Evolutionary conservation across 306 rosid genomes (phyloP), one percentile per base, ranked within the genome.

Genomic region (Comarum palustre): DNA sequence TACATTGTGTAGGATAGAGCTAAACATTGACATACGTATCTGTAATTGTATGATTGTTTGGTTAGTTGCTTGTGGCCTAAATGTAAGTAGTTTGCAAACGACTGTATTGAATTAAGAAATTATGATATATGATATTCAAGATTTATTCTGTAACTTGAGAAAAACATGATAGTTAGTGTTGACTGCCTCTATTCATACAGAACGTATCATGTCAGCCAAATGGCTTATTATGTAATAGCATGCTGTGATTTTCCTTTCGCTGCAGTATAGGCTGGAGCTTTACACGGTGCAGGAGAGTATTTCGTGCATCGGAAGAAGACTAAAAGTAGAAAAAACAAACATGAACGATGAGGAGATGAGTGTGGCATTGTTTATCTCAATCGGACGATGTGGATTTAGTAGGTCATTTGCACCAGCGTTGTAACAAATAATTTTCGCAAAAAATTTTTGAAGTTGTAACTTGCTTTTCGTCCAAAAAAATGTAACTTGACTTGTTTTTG

Each of bases 1-100:
- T 58, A 27, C 64, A 14, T 69, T 50, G 76, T 63, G 73, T 50
- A 66, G 67, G 48, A 47, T 24, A 14, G 11, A 71, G 31, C 25
- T 38, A 14, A 50, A 59, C 5, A 45, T 68, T 48, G 29, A 50
- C 39, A 42, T 73, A 58, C 64, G 4, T 13, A 58, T 58, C 6
- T 58, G 38, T 58, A 15, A 58, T 61, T 25, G 20, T 54, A 63
- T 54, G 43, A 57, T 71, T 67, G 45, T 41, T n/a, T n/a, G 10
- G n/a, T 66, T 31, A 74, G 72, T 25, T 58, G 10, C 38, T 7
- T 48, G 67, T 38, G 8, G 38, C 67, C 61, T 27, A 67, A 47
- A 66, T 57, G 47, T 6, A 6, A 48, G 73, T 52, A 32, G 63
- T 57, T 57, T 9, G 24, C 48, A 6, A n/a, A 54, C 52, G 42